phyloP scores from a whole-genome alignment of 2,329 filamentous ascomycete genomes.

The Trematosphaeria pertusa region DNA sequence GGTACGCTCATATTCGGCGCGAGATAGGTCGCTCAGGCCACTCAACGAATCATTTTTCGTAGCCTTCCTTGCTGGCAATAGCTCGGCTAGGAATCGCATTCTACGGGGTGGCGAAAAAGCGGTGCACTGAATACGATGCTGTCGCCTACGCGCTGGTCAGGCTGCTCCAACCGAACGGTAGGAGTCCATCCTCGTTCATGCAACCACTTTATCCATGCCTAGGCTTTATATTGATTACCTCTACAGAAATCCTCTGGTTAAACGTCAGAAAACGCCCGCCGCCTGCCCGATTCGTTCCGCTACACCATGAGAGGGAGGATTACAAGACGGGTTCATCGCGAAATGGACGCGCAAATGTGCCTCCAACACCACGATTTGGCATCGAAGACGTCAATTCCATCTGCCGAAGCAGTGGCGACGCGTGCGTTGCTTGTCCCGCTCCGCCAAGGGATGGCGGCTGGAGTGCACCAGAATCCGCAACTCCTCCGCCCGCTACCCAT shows the following conservation, averaged over 20 bases:
- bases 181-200: background rate
- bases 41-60: too few species aligned
- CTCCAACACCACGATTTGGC: too few species aligned
- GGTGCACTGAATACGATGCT: too few species aligned
- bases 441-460: conserved; percentile 18
- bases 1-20: too few species aligned
- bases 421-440: conserved; percentile 13
- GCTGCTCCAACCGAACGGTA: conserved; percentile 2
- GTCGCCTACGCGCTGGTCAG: too few species aligned
- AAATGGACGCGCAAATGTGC: too few species aligned
- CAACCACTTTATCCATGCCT: conserved; percentile 10
- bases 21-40: too few species aligned
- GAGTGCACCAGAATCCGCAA: conserved; percentile 19
- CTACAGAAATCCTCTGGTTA: conserved; percentile 6
- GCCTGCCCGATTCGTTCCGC: conserved; percentile 10
- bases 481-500: conserved; percentile 25
- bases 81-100: too few species aligned
- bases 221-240: conserved; percentile 3
- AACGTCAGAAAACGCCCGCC: conserved; percentile 19
- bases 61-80: too few species aligned
- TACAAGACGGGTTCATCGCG: background rate
- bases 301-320: background rate
- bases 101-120: too few species aligned
- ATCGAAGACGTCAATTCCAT: conserved; percentile 5
- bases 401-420: conserved; percentile 17